Conservation (phyloP, 768 basidiomycete genomes). For the Steccherinum ochraceum region DNA sequence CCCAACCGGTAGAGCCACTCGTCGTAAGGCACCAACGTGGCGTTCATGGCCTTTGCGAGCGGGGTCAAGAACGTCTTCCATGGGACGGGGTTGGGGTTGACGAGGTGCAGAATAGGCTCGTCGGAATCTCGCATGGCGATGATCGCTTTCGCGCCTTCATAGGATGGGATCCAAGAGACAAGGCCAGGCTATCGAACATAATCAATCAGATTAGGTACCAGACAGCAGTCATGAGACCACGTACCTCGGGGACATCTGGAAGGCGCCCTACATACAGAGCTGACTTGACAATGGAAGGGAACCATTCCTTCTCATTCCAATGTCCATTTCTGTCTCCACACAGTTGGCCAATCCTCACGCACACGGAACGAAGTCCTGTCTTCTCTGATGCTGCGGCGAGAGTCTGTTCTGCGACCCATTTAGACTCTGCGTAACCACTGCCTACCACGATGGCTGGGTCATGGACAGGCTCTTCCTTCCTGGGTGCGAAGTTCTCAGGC, state of each 20-base stretch:
- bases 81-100: conserved; percentile 8
- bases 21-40: conserved; percentile 8
- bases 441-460: conserved; percentile 16
- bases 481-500: background rate
- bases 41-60: conserved; percentile 6
- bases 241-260: conserved; percentile 25
- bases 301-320: conserved; percentile 41
- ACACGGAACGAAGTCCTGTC: conserved; percentile 24
- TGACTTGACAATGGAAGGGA: conserved; percentile 32
- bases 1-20: conserved; percentile 18
- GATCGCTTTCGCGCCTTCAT: conserved; percentile 23
- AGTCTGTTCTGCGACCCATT: conserved; percentile 34
- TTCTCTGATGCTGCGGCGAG: conserved; percentile 22
- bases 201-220: too few species aligned
- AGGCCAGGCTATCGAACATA: conserved; percentile 1
- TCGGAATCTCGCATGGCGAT: conserved; percentile 20
- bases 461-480: conserved; percentile 7
- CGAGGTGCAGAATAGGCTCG: conserved; percentile 15
- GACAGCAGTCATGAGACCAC: conserved; percentile 6
- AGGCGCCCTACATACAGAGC: conserved; percentile 24
- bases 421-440: conserved; percentile 31
- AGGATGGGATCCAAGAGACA: conserved; percentile 27
- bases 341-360: conserved; percentile 39
- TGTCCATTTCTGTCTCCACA: conserved; percentile 31
- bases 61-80: conserved; percentile 9